Base-by-base conservation (phyloP, 208 protist genomes). In the Trypanosoma lewisi region DNA sequence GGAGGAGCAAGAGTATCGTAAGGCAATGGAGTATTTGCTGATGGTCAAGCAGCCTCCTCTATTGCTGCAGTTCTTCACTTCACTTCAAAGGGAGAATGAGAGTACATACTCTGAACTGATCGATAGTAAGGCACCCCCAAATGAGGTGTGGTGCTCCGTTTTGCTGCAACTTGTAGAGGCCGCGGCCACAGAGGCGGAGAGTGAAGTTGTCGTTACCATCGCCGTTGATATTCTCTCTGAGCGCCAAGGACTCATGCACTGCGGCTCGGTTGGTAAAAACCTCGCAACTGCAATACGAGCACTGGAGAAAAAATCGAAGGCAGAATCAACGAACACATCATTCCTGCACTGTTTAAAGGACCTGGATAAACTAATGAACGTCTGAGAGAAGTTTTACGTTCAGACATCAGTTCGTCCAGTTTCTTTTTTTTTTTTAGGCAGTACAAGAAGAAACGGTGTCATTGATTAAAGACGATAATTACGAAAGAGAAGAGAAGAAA, bases 201-300 rank as follows among this genome's bases (percentile, higher is more conserved):
- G 63, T 16, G 74, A 82, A 30, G 63, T 62, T 34, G 77, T 80
- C 2, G 81, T 78, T 45, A 61, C 75, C 45, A 58, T 87, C n/a
- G 44, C 86, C 2, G 70, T 88, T 34, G 88, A 94, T 58, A 70
- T 92, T 37, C 58, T 94, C 37, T 83, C 80, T 0, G 87, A 94
- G 65, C 76, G 75, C 39, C 77, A 87, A 12, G 51, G 71, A n/a
- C 25, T 94, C 16, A 59, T 82, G 8, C 63, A 63, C 28, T 60
- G 49, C 34, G 73, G 63, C 44, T 74, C 75, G 37, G 80, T 73
- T 9, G 68, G 75, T 34, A 42, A 75, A 77, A 80, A 75, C 74
- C 23, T 75, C 76, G 30, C 74, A 51, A 34, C 80, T 62, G 62
- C 67, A 49, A 63, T 94, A 36, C 75, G 80, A 27, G 73, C 80